Conservation (phyloP, 2,329 filamentous ascomycete genomes). For the Taxawa tesnikishii region DNA sequence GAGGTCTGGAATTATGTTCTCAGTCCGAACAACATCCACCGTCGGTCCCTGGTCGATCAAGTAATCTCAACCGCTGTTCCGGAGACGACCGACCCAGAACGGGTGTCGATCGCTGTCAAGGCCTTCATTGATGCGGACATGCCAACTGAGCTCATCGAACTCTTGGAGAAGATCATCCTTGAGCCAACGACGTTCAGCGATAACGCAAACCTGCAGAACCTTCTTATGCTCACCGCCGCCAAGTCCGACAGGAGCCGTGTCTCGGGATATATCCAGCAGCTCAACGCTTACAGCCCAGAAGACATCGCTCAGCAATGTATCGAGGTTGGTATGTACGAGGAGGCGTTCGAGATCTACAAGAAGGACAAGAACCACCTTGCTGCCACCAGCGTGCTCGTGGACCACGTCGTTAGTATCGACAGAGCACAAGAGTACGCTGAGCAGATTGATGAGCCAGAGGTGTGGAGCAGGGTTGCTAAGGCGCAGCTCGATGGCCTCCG, state of each 20-base stretch:
- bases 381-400: conserved; percentile 83
- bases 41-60: conserved; percentile 87
- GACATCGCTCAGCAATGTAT: conserved; percentile 92
- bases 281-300: conserved; percentile 79
- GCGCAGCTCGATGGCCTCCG: conserved; percentile 93
- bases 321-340: conserved; percentile 86
- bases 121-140: conserved; percentile 86
- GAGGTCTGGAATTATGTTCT: conserved; percentile 95
- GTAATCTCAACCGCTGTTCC: conserved; percentile 92
- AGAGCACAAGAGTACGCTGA: conserved; percentile 93
- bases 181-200: conserved; percentile 98
- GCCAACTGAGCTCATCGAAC: conserved; percentile 87
- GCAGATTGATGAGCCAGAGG: conserved; percentile 82
- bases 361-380: conserved; percentile 83
- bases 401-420: conserved; percentile 96
- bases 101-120: conserved; percentile 88
- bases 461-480: conserved; percentile 98
- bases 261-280: conserved; percentile 89
- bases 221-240: conserved; percentile 89
- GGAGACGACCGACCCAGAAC: conserved; percentile 82
- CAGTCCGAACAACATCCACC: conserved; percentile 89
- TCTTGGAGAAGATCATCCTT: conserved; percentile 98
- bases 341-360: conserved; percentile 98
- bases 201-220: conserved; percentile 90
- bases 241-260: conserved; percentile 93